Evolutionary conservation across 345 rosid genomes (phyloP).

Genomic region (Erucastrum elatum): DNA sequence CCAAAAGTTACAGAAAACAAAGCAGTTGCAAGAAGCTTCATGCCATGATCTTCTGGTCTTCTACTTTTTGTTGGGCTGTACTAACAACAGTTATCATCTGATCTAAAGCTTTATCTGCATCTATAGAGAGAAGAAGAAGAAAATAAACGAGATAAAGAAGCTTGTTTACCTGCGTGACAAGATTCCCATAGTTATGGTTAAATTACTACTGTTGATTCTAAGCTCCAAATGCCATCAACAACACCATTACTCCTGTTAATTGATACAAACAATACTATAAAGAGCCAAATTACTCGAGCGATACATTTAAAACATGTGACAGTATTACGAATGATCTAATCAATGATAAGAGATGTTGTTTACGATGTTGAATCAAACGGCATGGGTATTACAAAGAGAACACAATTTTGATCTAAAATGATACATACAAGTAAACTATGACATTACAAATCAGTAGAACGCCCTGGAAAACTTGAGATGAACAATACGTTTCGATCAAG

Average conservation of each 20-base stretch:
- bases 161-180: constrained; percentile 37
- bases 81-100: constrained; percentile 43
- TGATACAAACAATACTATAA: neutral
- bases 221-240: constrained; percentile 23
- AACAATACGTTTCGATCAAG: no score
- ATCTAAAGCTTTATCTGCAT: neutral
- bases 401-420: neutral
- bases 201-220: constrained; percentile 14
- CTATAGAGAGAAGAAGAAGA: neutral
- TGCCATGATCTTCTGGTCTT: constrained; percentile 60
- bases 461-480: neutral
- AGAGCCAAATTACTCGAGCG: neutral
- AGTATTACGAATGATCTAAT: constrained; percentile 6
- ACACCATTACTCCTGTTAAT: constrained; percentile 3
- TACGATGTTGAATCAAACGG: neutral
- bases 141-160: neutral
- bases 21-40: constrained; percentile 61
- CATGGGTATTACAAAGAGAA: neutral
- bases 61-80: constrained; percentile 36
- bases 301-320: neutral
- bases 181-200: constrained; percentile 25
- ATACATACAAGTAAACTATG: neutral
- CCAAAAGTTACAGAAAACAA: constrained; percentile 71
- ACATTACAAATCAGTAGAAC: constrained; percentile 24
- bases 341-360: neutral